A percentile compares a stretch with the other conserved stretches of the same genome.
These are phyloP conservation scores for Cladorrhinum samala DNA, from an alignment of 495 filamentous ascomycete species.

Conservation along the genomic window DNA sequence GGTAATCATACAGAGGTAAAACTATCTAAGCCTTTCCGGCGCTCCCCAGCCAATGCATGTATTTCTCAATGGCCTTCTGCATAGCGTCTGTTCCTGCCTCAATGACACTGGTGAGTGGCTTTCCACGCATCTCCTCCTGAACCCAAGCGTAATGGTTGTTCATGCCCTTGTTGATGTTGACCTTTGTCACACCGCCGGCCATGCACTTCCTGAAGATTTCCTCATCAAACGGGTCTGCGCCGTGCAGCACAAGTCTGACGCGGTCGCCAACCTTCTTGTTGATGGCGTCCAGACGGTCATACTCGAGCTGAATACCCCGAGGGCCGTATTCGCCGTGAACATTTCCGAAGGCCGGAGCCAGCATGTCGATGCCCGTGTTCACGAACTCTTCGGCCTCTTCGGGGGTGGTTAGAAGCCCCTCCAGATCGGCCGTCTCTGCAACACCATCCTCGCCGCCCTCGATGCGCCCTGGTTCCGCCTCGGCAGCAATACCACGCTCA, in stretches of 20 bases:
- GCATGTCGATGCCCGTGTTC: slow-evolving; percentile 71
- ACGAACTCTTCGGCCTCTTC: slow-evolving; percentile 75
- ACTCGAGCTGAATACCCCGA: slow-evolving; percentile 66
- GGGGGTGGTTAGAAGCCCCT: slow-evolving; percentile 68
- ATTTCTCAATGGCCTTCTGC: slow-evolving; percentile 68
- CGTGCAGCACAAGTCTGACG: slow-evolving; percentile 69
- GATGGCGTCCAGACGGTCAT: slow-evolving; percentile 60
- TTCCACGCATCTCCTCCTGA: slow-evolving; percentile 60
- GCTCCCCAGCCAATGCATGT: slow-evolving; percentile 66
- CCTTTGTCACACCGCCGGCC: slow-evolving; percentile 62
- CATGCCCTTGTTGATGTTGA: slow-evolving; percentile 81
- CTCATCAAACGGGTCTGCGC: slow-evolving; percentile 67
- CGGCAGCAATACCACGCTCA: slow-evolving; percentile 66
- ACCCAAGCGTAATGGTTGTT: slow-evolving; percentile 63
- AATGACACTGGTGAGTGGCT: slow-evolving; percentile 63
- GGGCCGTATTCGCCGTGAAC: slow-evolving; percentile 80
- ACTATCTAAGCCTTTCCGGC: slow-evolving; percentile 57
- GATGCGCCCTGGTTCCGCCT: slow-evolving; percentile 77
- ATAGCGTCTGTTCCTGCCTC: slow-evolving; percentile 67
- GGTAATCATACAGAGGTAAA: no score
- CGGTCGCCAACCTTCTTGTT: slow-evolving; percentile 53
- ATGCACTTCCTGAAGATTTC: slow-evolving; percentile 65
- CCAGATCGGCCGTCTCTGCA: slow-evolving; percentile 66
- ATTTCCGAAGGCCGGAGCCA: slow-evolving; percentile 81
- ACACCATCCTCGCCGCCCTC: slow-evolving; percentile 83